Evolutionary conservation across 805 yeast genomes (phyloP).

Genomic region (Yamadazyma laniorum): DNA sequence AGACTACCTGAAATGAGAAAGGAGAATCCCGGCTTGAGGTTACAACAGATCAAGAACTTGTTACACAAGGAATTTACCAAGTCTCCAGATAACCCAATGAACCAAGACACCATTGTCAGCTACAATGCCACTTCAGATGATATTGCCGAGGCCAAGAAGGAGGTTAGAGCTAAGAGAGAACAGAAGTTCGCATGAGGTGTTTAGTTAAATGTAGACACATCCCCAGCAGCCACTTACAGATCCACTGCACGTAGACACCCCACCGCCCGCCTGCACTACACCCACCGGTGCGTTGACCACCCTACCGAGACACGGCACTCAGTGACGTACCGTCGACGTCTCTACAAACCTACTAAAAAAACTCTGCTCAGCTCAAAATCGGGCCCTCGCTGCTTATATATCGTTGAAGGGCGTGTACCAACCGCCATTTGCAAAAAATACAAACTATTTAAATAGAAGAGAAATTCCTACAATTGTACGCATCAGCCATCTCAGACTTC

Average conservation of each 20-base stretch:
- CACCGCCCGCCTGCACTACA: no score
- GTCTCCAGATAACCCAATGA: slow-evolving; percentile 80
- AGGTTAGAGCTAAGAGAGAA: slow-evolving; percentile 52
- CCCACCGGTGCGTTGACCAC: no score
- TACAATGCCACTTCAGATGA: slow-evolving; percentile 63
- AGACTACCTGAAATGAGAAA: slow-evolving; percentile 69
- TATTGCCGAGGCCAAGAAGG: slow-evolving; percentile 43
- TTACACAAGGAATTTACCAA: slow-evolving; percentile 79
- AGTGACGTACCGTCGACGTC: no score
- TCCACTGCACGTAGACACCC: no score
- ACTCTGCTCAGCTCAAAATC: no score
- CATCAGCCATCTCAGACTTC: slow-evolving; percentile 9
- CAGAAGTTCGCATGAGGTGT: slow-evolving; percentile 29
- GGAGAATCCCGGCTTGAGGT: slow-evolving; percentile 77
- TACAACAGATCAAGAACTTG: slow-evolving; percentile 74
- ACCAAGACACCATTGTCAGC: slow-evolving; percentile 62
- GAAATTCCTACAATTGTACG: slow-evolving; percentile 6
- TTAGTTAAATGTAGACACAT: slow-evolving; percentile 1
- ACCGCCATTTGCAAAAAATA: slow-evolving; percentile 4
- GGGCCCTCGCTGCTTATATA: slow-evolving; percentile 6
- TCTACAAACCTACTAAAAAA: no score
- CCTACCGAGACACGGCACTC: no score
- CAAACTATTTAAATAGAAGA: slow-evolving; percentile 7
- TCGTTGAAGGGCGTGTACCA: slow-evolving; percentile 3
- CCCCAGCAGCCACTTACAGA: no score